Evolutionary conservation across 129 eudicot genomes (phyloP).

Genomic region (Flaveria linearis): DNA sequence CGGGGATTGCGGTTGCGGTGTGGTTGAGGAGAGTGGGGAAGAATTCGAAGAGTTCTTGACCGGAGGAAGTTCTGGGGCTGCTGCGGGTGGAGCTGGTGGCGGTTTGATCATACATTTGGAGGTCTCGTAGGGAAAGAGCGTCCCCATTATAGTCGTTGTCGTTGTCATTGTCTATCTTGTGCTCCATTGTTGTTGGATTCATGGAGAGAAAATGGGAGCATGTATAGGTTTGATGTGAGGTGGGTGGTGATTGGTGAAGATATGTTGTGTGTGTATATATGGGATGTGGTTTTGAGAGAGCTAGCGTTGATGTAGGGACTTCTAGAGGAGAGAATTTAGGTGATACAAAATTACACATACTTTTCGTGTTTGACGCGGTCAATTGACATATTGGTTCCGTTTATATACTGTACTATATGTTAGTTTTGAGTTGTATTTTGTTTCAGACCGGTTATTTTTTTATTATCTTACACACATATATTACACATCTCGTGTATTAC

Average conservation of each 20-base stretch:
- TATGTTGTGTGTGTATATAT: background rate
- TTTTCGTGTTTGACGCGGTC: too few species aligned
- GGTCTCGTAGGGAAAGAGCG: constrained; percentile 48
- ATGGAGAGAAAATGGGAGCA: background rate
- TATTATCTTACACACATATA: too few species aligned
- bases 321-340: too few species aligned
- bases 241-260: background rate
- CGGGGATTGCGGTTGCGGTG: background rate
- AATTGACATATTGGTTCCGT: too few species aligned
- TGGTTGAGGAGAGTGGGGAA: background rate
- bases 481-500: too few species aligned
- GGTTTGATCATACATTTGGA: constrained; percentile 37
- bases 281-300: too few species aligned
- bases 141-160: constrained; percentile 19
- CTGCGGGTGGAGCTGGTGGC: constrained; percentile 27
- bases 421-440: too few species aligned
- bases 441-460: too few species aligned
- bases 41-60: constrained; percentile 50
- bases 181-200: constrained; percentile 2
- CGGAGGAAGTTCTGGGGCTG: constrained; percentile 40
- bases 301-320: too few species aligned
- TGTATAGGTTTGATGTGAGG: background rate
- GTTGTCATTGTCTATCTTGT: background rate
- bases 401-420: too few species aligned
- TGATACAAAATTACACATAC: too few species aligned